Base-by-base conservation (phyloP, 345 rosid genomes). In the Linum trigynum region DNA sequence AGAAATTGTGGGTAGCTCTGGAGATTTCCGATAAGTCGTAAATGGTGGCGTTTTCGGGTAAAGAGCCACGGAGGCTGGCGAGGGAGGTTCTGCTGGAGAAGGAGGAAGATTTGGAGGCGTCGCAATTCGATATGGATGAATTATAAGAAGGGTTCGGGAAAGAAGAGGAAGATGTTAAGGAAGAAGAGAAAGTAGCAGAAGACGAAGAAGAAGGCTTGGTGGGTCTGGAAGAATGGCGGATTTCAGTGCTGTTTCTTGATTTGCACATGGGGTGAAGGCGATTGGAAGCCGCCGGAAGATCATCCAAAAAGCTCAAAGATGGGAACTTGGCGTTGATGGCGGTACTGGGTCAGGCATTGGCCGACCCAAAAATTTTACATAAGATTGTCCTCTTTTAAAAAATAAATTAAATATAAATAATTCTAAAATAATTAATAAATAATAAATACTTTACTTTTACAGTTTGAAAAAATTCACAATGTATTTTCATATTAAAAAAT, bases 1-100 rank as follows among this genome's bases (percentile, higher is more conserved):
- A 41, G 57, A 79, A 79, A 57, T 76, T 79, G 59, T 42, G 66
- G 2, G 83, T 76, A 38, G 83, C 83, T 2, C 59, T 60, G 38
- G 61, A 32, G 51, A 79, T 73, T 39, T 73, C 76, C 2, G 72
- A 17, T 66, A 73, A 79, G 45, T 55, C 55, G 50, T 76, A 79
- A 38, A 79, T 59, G 61, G 70, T 61, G 23, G 79, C 73, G 38
- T 39, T 75, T 15, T 75, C 75, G n/a, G 77, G 73, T 58, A 79
- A 59, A 17, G 77, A 69, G 41, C 65, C 73, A 65, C 39, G 66
- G 16, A 74, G 57, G 66, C 17, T 60, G 17, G 73, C 63, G 57
- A 71, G 72, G 38, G 75, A 72, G 59, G 42, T 43, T 42, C 51
- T 65, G 75, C 57, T 69, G 2, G 73, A 59, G 39, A 57, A n/a